A percentile compares a stretch with the other conserved stretches of the same genome.
These are phyloP conservation scores for Barnettozyma salicaria DNA, from an alignment of 805 yeast genomes.

Conservation along the genomic window DNA sequence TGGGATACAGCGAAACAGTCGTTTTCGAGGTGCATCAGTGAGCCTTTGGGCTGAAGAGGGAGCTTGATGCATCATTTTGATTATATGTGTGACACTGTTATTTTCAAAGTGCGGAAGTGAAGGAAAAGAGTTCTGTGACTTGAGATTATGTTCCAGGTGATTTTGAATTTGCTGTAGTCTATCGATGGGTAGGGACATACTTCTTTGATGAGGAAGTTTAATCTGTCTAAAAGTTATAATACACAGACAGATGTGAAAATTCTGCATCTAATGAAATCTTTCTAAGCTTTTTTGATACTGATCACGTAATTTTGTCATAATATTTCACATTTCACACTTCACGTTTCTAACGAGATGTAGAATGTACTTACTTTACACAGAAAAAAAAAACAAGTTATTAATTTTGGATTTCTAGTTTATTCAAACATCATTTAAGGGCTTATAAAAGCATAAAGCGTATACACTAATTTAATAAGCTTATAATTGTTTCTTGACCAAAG, in stretches of 20 bases:
- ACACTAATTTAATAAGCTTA: conserved; percentile 17
- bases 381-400: too few species aligned
- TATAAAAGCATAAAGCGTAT: neutral
- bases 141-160: conserved; percentile 3
- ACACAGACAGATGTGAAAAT: too few species aligned
- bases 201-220: too few species aligned
- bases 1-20: neutral
- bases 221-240: too few species aligned
- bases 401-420: too few species aligned
- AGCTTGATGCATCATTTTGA: too few species aligned
- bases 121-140: conserved; percentile 7
- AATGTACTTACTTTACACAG: too few species aligned
- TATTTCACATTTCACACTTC: neutral
- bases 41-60: too few species aligned
- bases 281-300: too few species aligned
- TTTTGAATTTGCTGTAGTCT: conserved; percentile 8
- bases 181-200: conserved; percentile 9
- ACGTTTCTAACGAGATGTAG: too few species aligned
- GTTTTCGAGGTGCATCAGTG: neutral
- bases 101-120: conserved; percentile 7
- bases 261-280: neutral
- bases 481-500: conserved; percentile 60
- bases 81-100: neutral
- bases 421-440: conserved; percentile 1
- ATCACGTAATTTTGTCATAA: too few species aligned